phyloP scores from a whole-genome alignment of 169 alveolate species.

The Plasmodium gallinaceum region DNA sequence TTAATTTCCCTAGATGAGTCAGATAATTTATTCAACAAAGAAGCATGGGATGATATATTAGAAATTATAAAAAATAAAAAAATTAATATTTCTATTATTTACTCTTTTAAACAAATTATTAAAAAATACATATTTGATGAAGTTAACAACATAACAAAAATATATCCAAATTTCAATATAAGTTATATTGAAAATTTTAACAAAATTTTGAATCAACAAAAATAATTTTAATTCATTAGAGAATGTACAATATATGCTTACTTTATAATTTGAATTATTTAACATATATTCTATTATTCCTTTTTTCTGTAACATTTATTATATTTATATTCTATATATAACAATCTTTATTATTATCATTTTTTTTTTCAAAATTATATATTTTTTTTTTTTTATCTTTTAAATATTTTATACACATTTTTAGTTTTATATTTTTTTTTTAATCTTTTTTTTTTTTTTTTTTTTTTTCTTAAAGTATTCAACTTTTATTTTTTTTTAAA shows the following conservation, averaged over 20 bases:
- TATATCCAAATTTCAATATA: conserved; percentile 62
- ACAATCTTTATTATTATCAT: too few relatives aligned
- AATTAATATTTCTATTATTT: conserved; percentile 6
- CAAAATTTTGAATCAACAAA: conserved; percentile 19
- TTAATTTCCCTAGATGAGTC: conserved; percentile 40
- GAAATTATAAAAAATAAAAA: conserved; percentile 8
- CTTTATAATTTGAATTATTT: not conserved
- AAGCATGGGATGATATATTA: conserved; percentile 36
- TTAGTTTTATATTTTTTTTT: too few relatives aligned
- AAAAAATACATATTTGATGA: conserved; percentile 74
- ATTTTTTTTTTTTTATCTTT: too few relatives aligned
- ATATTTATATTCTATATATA: not conserved
- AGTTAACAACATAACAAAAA: conserved; percentile 21
- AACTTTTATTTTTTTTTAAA: too few relatives aligned
- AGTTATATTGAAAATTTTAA: conserved; percentile 41
- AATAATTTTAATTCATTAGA: not conserved
- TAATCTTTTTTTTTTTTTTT: too few relatives aligned
- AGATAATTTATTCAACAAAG: conserved; percentile 9
- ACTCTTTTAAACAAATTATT: conserved; percentile 44
- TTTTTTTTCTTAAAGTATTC: too few relatives aligned
- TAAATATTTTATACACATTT: too few relatives aligned
- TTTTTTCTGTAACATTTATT: not conserved
- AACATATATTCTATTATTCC: not conserved
- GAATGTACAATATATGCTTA: not conserved
- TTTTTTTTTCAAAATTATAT: too few relatives aligned